Conservation (phyloP, 176 grass and related monocot genomes). For the Cenchrus americanus region DNA sequence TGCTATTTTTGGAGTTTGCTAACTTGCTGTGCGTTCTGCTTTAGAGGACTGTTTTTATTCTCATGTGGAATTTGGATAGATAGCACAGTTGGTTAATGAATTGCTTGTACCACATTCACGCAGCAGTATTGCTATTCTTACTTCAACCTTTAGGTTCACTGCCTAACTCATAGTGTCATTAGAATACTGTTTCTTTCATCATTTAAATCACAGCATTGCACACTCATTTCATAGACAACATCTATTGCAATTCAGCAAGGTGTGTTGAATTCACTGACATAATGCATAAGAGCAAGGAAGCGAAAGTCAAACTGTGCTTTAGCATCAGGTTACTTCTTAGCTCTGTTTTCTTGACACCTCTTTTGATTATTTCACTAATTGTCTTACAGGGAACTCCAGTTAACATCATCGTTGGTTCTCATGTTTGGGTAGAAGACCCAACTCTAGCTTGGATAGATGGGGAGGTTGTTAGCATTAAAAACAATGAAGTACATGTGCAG, state of each 20-base stretch:
- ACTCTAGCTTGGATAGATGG: slow-evolving; percentile 95
- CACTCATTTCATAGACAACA: neutral
- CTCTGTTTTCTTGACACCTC: slow-evolving; percentile 36
- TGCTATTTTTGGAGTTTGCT: slow-evolving; percentile 47
- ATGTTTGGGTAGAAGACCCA: slow-evolving; percentile 97
- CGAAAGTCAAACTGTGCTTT: slow-evolving; percentile 22
- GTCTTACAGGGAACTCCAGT: slow-evolving; percentile 66
- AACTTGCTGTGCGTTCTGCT: slow-evolving; percentile 6
- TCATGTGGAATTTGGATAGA: slow-evolving; percentile 14
- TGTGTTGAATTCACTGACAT: slow-evolving; percentile 21
- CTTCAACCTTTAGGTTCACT: slow-evolving; percentile 25
- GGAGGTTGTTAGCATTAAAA: slow-evolving; percentile 85
- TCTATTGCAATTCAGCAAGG: slow-evolving; percentile 34
- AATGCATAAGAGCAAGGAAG: slow-evolving; percentile 8
- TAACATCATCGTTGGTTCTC: slow-evolving; percentile 92
- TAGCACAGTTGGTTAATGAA: neutral
- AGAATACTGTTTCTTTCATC: neutral
- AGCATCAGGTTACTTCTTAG: slow-evolving; percentile 12
- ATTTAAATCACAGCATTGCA: neutral
- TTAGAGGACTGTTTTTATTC: neutral
- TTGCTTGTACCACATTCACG: neutral
- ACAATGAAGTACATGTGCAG: slow-evolving; percentile 81
- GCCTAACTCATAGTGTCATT: neutral
- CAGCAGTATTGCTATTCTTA: slow-evolving; percentile 23
- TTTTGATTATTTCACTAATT: slow-evolving; percentile 36